Percentiles rank a stretch among this genome's conserved stretches.
These are phyloP conservation scores for Gentiana macrophylla DNA, from an alignment of 257 asterid genomes.

Conservation along the genomic window DNA sequence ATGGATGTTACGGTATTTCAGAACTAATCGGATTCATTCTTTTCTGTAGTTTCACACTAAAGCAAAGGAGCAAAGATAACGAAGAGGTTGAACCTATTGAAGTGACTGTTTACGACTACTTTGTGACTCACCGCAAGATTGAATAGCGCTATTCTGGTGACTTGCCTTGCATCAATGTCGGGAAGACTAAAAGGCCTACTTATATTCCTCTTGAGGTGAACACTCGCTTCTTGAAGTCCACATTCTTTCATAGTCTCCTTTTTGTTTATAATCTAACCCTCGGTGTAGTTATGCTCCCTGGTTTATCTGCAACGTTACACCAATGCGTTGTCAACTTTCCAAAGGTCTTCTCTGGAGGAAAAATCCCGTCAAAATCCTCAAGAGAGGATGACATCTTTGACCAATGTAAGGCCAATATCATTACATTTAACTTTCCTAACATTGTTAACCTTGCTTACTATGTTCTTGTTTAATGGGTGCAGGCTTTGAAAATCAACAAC, in stretches of 20 bases:
- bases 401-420: constrained; percentile 32
- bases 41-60: constrained; percentile 47
- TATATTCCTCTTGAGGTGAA: constrained; percentile 82
- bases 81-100: constrained; percentile 45
- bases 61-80: constrained; percentile 45
- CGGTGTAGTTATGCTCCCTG: constrained; percentile 52
- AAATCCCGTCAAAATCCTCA: constrained; percentile 88
- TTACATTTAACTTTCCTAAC: background rate
- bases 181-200: constrained; percentile 80
- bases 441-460: too few species aligned
- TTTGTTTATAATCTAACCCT: constrained; percentile 2
- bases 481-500: too few species aligned
- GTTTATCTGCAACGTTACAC: constrained; percentile 84
- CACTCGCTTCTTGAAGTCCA: background rate
- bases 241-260: background rate
- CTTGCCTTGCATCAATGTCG: constrained; percentile 88
- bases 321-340: constrained; percentile 60
- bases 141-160: constrained; percentile 75
- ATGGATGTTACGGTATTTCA: too few species aligned
- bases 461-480: too few species aligned
- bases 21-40: background rate
- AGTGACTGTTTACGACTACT: constrained; percentile 82
- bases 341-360: constrained; percentile 73
- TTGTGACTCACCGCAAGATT: constrained; percentile 62
- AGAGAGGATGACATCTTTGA: constrained; percentile 66